These are phyloP conservation scores for Clohesyomyces aquaticus DNA, from an alignment of 495 filamentous ascomycete genomes.

Conservation along the genomic window DNA sequence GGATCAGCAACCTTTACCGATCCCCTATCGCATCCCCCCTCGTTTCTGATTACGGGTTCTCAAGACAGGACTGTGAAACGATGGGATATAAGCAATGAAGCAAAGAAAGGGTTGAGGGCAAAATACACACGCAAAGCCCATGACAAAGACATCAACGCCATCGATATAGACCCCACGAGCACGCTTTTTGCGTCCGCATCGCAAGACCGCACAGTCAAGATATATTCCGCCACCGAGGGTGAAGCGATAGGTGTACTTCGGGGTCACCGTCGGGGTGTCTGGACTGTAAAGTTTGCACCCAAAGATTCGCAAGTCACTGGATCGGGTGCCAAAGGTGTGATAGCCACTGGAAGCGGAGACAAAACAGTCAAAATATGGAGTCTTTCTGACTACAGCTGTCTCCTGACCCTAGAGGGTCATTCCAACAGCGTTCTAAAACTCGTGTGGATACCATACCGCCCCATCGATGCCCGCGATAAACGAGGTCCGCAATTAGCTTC, in stretches of 20 bases:
- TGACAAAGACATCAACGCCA: slow-evolving; percentile 97
- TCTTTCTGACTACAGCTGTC: slow-evolving; percentile 86
- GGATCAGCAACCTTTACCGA: slow-evolving; percentile 65
- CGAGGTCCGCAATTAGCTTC: slow-evolving; percentile 70
- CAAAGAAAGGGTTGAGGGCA: slow-evolving; percentile 47
- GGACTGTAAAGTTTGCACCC: slow-evolving; percentile 89
- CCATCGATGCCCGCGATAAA: slow-evolving; percentile 51
- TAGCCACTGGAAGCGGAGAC: slow-evolving; percentile 89
- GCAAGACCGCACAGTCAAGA: slow-evolving; percentile 94
- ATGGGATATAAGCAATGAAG: slow-evolving; percentile 68
- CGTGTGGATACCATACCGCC: slow-evolving; percentile 76
- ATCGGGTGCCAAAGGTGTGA: slow-evolving; percentile 67
- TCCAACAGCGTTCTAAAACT: slow-evolving; percentile 93
- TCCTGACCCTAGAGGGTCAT: slow-evolving; percentile 94
- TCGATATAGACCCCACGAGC: slow-evolving; percentile 72
- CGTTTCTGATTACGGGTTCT: slow-evolving; percentile 85
- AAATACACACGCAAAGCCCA: slow-evolving; percentile 88
- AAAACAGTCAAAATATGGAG: slow-evolving; percentile 97
- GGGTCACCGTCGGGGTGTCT: slow-evolving; percentile 91
- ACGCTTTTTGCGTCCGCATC: slow-evolving; percentile 88
- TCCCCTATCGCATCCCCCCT: slow-evolving; percentile 76
- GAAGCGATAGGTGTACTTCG: slow-evolving; percentile 85
- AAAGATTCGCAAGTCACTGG: slow-evolving; percentile 69
- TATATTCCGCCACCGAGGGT: slow-evolving; percentile 89
- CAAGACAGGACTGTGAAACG: slow-evolving; percentile 93